phyloP scores from a whole-genome alignment of 2,329 filamentous ascomycete genomes.

The Phoma sp. region DNA sequence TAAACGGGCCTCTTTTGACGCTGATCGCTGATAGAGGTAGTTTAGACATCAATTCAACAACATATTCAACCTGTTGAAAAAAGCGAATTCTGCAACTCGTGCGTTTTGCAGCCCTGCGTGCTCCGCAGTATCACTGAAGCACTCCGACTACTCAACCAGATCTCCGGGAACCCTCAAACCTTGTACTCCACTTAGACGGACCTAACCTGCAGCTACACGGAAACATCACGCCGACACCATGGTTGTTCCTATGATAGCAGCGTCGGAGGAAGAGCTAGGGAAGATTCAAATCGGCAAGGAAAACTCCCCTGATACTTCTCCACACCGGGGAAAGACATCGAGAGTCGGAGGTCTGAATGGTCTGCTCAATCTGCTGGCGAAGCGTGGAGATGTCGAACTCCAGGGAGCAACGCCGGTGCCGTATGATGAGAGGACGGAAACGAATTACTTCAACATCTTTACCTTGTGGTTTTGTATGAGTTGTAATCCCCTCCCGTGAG shows the following conservation, averaged over 20 bases:
- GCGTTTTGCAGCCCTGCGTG: not conserved
- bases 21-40: conserved; percentile 2
- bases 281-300: conserved; percentile 15
- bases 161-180: conserved; percentile 3
- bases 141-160: not conserved
- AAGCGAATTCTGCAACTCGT: not conserved
- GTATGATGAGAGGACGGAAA: conserved; percentile 61
- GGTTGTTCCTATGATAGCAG: conserved; percentile 19
- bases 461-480: conserved; percentile 68
- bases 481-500: conserved; percentile 65
- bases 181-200: conserved; percentile 9
- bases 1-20: not conserved
- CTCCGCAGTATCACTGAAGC: not conserved
- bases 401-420: conserved; percentile 65
- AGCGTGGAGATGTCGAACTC: conserved; percentile 41
- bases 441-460: conserved; percentile 63
- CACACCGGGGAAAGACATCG: conserved; percentile 3
- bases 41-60: not conserved
- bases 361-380: conserved; percentile 28
- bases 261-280: conserved; percentile 17
- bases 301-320: not conserved
- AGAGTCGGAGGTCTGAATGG: conserved; percentile 23
- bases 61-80: not conserved
- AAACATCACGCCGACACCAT: conserved; percentile 9
- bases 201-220: not conserved